Evolutionary conservation across 495 filamentous ascomycete species (phyloP), one percentile per base, ranked within the genome.

Genomic region (Hypoxylon trugodes): DNA sequence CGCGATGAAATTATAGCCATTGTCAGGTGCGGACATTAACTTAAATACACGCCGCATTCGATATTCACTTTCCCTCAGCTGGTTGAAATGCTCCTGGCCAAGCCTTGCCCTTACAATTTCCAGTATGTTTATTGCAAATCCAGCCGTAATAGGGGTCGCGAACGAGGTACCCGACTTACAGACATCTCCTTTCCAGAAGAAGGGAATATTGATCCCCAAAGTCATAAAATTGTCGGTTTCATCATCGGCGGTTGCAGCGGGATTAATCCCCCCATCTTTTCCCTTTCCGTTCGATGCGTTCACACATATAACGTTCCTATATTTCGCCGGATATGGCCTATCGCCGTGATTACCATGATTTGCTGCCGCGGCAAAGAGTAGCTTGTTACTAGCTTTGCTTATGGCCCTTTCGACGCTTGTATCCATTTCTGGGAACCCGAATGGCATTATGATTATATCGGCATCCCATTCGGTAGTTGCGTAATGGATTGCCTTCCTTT

Each of bases 71-170:
- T 47, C 13, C 24, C 26, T 48, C 19, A 48, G 35, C 26, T 16
- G 18, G 32, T 38, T 2, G 30, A 38, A 38, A 2, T 51, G 9
- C 12, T 25, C 32, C 19, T 51, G 8, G 10, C 47, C 47, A 2
- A 51, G 18, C 6, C 10, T 16, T 1, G 12, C 18, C 6, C 16
- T 25, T 16, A 51, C 47, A 13, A 51, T 16, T 12, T 51, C 47
- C 25, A 51, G 19, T 0, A 37, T 16, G n/a, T 51, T 38, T 6
- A 38, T 22, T 1, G 47, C 47, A 19, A 51, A 51, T 28, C 47
- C 47, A 22, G 12, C 47, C 6, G 47, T 33, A 26, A 51, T 51
- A 38, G 47, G 47, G 18, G 47, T 51, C 3, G 47, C 47, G 33
- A 24, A 51, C 4, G 47, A 51, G 10, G 47, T 51, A n/a, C 47